phyloP scores from a whole-genome alignment of 495 filamentous ascomycete genomes.

The Neurospora sp. region DNA sequence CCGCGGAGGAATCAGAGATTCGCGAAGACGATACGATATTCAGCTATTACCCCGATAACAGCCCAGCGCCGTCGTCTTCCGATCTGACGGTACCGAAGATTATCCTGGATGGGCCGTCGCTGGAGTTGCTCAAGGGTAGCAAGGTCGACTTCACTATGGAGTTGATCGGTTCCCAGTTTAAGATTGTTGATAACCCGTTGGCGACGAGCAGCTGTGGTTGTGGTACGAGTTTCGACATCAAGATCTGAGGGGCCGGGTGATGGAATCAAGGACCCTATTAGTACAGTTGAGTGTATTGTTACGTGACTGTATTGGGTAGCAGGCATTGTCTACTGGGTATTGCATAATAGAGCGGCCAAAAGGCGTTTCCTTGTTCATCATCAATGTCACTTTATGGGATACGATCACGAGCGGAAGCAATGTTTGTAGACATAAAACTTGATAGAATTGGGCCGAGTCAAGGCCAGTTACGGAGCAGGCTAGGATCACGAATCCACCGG shows the following conservation, averaged over 20 bases:
- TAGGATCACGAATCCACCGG: constrained; percentile 16
- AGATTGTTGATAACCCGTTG: constrained; percentile 83
- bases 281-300: neutral
- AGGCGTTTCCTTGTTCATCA: neutral
- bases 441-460: constrained; percentile 15
- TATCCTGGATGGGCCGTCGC: constrained; percentile 77
- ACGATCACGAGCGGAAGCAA: neutral
- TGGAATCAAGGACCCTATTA: neutral
- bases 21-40: constrained; percentile 71
- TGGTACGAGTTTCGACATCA: constrained; percentile 96
- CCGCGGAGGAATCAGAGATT: constrained; percentile 19
- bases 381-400: neutral
- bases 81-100: constrained; percentile 53
- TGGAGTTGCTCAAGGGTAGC: constrained; percentile 84
- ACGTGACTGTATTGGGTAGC: neutral
- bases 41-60: constrained; percentile 8
- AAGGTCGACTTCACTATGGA: constrained; percentile 95
- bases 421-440: neutral
- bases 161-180: constrained; percentile 96
- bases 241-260: constrained; percentile 27
- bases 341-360: neutral
- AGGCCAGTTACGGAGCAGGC: constrained; percentile 11
- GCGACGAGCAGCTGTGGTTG: constrained; percentile 95
- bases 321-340: neutral
- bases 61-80: neutral